A percentile compares a stretch with the other conserved stretches of the same genome.
Conservation (phyloP, 2,329 filamentous ascomycete genomes). For the Talaromyces atroroseus region DNA sequence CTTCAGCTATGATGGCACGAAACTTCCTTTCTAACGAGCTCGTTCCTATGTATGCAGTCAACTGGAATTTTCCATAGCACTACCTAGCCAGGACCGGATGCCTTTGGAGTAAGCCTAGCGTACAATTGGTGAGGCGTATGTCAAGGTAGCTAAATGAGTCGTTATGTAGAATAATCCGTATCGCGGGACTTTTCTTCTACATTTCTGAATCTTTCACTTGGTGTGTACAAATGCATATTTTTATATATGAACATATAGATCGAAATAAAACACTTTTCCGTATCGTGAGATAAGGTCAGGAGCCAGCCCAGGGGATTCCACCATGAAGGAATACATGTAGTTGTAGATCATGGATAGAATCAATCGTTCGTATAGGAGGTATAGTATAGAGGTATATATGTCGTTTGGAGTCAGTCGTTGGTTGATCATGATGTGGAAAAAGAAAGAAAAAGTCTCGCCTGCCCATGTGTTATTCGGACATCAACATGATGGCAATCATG, state of each 20-base stretch:
- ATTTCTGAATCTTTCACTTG: not conserved
- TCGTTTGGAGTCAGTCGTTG: not conserved
- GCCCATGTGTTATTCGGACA: too few relatives aligned
- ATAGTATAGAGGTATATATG: slow-evolving; percentile 4
- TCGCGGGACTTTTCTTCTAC: too few relatives aligned
- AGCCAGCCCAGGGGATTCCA: not conserved
- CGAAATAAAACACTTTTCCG: not conserved
- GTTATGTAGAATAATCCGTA: too few relatives aligned
- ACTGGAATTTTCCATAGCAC: too few relatives aligned
- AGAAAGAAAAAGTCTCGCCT: too few relatives aligned
- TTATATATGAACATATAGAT: not conserved
- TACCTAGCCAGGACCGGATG: too few relatives aligned
- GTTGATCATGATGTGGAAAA: not conserved
- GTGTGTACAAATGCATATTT: not conserved
- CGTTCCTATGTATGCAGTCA: not conserved
- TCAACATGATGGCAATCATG: not conserved
- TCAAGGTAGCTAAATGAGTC: too few relatives aligned
- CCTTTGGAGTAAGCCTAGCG: too few relatives aligned
- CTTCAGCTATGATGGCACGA: not conserved
- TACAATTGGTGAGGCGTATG: too few relatives aligned
- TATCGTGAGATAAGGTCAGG: not conserved
- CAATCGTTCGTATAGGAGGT: not conserved
- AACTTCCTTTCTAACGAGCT: not conserved
- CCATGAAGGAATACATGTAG: not conserved
- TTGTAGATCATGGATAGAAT: not conserved